These are phyloP conservation scores for Myxozyma sirexii DNA, from an alignment of 805 yeast species.

Conservation along the genomic window DNA sequence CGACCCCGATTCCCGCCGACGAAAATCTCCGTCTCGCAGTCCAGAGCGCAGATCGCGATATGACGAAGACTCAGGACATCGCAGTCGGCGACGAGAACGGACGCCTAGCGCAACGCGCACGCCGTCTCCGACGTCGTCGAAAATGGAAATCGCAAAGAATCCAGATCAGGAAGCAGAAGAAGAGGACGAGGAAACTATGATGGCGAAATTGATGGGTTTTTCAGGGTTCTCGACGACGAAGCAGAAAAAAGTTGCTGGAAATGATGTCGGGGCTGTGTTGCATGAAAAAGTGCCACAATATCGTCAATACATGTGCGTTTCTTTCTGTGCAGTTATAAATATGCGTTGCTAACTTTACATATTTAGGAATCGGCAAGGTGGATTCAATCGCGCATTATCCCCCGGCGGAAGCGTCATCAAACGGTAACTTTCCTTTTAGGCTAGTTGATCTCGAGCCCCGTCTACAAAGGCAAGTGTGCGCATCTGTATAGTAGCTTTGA, in stretches of 20 bases:
- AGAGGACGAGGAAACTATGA: constrained; percentile 35
- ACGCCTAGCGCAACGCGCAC: constrained; percentile 13
- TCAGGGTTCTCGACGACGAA: constrained; percentile 47
- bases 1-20: not conserved
- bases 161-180: constrained; percentile 18
- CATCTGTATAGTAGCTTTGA: not conserved
- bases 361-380: constrained; percentile 25
- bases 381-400: constrained; percentile 25
- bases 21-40: not conserved
- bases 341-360: not conserved
- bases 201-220: constrained; percentile 50
- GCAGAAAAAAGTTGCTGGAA: constrained; percentile 46
- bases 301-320: constrained; percentile 46
- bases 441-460: too few relatives aligned
- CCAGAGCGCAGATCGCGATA: not conserved
- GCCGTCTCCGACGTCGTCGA: constrained; percentile 1
- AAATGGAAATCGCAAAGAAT: constrained; percentile 4
- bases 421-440: not conserved
- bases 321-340: not conserved
- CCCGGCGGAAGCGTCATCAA: constrained; percentile 10
- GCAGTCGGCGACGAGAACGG: constrained; percentile 4
- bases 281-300: constrained; percentile 41
- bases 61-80: not conserved
- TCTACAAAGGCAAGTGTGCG: not conserved
- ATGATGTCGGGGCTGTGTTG: constrained; percentile 43